A percentile compares a stretch with the other conserved stretches of the same genome.
These are phyloP conservation scores for Phialophora verrucosa DNA, from an alignment of 2,329 filamentous ascomycete species.

Conservation along the genomic window DNA sequence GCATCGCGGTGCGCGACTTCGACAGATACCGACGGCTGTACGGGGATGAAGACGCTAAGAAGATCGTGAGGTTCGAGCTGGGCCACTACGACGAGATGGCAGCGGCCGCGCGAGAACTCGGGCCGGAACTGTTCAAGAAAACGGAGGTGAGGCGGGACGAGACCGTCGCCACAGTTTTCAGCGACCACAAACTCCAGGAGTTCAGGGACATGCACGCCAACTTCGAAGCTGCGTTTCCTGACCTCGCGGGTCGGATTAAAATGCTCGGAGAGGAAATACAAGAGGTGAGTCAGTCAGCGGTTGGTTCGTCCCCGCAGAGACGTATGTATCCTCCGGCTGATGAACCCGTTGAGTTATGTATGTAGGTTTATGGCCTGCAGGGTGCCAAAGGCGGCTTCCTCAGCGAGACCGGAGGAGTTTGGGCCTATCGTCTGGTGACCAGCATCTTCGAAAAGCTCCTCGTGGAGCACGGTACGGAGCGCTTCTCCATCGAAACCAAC, in stretches of 20 bases:
- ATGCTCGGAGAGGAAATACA: conserved; percentile 3
- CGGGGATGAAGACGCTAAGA: conserved; percentile 16
- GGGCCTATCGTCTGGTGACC: conserved; percentile 46
- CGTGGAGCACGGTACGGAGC: conserved; percentile 1
- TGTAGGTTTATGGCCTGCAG: conserved; percentile 30
- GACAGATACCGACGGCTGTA: conserved; percentile 10
- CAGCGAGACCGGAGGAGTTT: conserved; percentile 43
- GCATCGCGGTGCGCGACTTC: conserved; percentile 14
- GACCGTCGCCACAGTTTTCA: conserved; percentile 15
- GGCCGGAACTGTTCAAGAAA: too few relatives aligned
- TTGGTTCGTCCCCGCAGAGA: too few relatives aligned
- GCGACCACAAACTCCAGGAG: conserved; percentile 6
- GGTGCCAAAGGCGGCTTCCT: conserved; percentile 30
- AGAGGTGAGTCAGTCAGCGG: too few relatives aligned
- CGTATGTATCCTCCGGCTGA: conserved; percentile 22
- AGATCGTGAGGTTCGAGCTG: conserved; percentile 12
- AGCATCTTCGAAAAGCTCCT: conserved; percentile 34
- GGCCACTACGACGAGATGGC: not conserved
- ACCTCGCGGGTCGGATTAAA: not conserved
- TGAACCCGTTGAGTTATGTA: not conserved
- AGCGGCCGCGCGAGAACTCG: too few relatives aligned
- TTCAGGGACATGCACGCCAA: conserved; percentile 9
- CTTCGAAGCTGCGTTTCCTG: conserved; percentile 15
- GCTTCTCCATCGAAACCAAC: conserved; percentile 35
- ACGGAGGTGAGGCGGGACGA: too few relatives aligned